Evolutionary conservation across 2,329 filamentous ascomycete genomes (phyloP), one percentile per base, ranked within the genome.

Genomic region (Mollisia scopiformis): DNA sequence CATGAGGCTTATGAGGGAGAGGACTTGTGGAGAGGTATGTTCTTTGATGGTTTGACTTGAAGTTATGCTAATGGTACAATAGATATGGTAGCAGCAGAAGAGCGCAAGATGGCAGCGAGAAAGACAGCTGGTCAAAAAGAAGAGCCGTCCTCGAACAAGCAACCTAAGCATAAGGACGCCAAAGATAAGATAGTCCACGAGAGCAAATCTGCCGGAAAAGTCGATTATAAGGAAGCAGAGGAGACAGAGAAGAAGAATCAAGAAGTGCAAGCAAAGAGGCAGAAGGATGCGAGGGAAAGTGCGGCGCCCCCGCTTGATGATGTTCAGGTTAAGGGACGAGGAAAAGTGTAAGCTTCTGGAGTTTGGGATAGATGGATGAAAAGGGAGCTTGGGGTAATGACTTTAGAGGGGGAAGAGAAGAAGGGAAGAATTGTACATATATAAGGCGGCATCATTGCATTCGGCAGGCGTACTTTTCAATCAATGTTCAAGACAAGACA

Each of bases 21-120:
- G 79, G 93, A 98, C 76, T 83, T 97, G 71, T 99, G 95, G 95
- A 95, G 87, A 81, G 89, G 88, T 90, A 77, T 74, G 86, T 78
- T 8, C n/a, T 54, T 21, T 21, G 11, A 7, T 14, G 3, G 31
- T 56, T 8, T 21, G 25, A 14, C 10, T 14, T 33, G 23, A 14
- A 11, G 25, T 21, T 2, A n/a, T 37, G n/a, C 39, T 43, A 43
- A 43, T 21, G 6, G n/a, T 43, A 35, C n/a, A n/a, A 87, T 69
- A 90, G 89, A 94, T 71, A 94, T 94, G 90, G 89, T 94, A 53
- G 90, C 85, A 62, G 87, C 91, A 21, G 91, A 93, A 79, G 91
- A 94, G 80, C 81, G 82, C 63, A 77, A 80, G 55, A 77, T 84
- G 14, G 81, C 82, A 62, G 80, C 80, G 2, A 64, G 70, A 19